Percentiles rank a stretch among this genome's conserved stretches.
Conservation (phyloP, 2,329 filamentous ascomycete genomes). For the Metarhizium album region DNA sequence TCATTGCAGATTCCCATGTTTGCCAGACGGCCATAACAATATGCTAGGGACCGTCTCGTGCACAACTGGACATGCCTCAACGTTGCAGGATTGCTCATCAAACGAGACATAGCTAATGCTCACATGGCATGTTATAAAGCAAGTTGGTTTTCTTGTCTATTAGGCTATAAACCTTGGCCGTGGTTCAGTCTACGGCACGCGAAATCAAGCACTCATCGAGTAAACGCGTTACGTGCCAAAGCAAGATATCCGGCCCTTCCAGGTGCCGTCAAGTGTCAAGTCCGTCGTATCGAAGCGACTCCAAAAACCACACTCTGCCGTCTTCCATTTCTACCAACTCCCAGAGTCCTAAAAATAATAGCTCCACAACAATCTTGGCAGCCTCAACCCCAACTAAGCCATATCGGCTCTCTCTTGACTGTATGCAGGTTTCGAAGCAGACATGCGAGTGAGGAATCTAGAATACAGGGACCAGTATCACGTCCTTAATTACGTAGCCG, state of each 20-base stretch:
- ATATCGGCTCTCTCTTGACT: conserved; percentile 12
- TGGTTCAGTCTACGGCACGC: neutral
- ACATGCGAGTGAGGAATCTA: conserved; percentile 30
- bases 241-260: conserved; percentile 3
- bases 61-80: too few species aligned
- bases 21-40: too few species aligned
- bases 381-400: neutral
- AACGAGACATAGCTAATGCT: too few species aligned
- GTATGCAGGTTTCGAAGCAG: conserved; percentile 14
- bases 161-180: neutral
- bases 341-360: conserved; percentile 18
- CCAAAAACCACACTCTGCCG: conserved; percentile 4
- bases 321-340: conserved; percentile 26
- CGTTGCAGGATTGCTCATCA: too few species aligned
- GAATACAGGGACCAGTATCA: conserved; percentile 30
- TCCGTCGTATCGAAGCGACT: conserved; percentile 4
- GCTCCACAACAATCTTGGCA: conserved; percentile 13
- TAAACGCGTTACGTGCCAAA: neutral
- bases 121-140: too few species aligned
- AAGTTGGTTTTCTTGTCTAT: too few species aligned
- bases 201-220: neutral
- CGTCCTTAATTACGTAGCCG: conserved; percentile 12
- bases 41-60: too few species aligned
- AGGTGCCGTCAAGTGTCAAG: conserved; percentile 5
- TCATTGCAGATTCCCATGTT: too few species aligned